These are phyloP conservation scores for Salpingoeca rosetta DNA, from an alignment of 78 protist species.

Conservation along the genomic window DNA sequence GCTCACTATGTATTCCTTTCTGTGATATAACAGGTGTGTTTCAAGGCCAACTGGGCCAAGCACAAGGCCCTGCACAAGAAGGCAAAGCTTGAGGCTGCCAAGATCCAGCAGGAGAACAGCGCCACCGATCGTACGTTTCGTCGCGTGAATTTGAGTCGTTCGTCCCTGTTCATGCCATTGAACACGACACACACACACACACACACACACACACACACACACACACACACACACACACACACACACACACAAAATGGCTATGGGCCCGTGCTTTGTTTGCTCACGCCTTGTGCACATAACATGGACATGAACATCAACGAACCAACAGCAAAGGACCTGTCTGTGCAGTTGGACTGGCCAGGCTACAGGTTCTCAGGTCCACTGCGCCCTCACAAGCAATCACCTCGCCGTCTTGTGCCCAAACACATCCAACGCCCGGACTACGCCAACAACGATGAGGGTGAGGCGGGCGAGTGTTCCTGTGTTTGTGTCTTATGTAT, in stretches of 20 bases:
- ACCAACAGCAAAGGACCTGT: background rate
- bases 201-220: conserved; percentile 7
- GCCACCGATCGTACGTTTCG: conserved; percentile 17
- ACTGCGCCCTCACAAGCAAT: conserved; percentile 11
- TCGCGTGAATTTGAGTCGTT: background rate
- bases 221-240: conserved; percentile 1
- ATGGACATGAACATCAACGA: background rate
- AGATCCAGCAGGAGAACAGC: too few species aligned
- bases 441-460: conserved; percentile 7
- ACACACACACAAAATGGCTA: too few species aligned
- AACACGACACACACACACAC: background rate
- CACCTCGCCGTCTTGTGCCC: conserved; percentile 35
- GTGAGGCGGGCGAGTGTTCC: conserved; percentile 8
- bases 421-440: conserved; percentile 29
- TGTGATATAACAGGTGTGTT: conserved; percentile 6
- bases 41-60: conserved; percentile 29
- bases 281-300: too few species aligned
- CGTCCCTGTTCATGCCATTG: background rate
- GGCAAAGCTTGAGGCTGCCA: background rate
- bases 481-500: too few species aligned
- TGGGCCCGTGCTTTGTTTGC: background rate
- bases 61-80: conserved; percentile 23
- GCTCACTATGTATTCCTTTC: too few species aligned
- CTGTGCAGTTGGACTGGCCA: background rate
- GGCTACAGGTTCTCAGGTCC: conserved; percentile 14